These are phyloP conservation scores for Pisolithus tinctorius DNA, from an alignment of 768 basidiomycete genomes.

Conservation along the genomic window DNA sequence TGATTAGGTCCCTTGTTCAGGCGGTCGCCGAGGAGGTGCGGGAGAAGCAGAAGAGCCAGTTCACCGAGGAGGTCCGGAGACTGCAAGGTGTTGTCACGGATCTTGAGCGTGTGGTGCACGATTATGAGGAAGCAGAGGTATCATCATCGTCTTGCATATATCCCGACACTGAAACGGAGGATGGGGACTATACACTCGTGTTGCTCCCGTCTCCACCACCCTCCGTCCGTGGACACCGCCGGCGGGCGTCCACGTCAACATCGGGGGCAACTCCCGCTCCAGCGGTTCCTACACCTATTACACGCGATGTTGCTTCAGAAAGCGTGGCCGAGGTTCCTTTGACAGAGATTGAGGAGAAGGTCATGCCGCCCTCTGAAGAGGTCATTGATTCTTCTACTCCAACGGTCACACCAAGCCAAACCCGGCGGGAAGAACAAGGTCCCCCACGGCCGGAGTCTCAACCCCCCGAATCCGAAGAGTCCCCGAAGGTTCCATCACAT, in stretches of 20 bases:
- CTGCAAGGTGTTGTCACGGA: constrained; percentile 46
- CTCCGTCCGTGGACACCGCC: constrained; percentile 12
- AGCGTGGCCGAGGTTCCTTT: not conserved
- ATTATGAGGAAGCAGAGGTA: constrained; percentile 30
- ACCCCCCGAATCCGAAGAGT: constrained; percentile 8
- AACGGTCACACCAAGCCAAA: constrained; percentile 18
- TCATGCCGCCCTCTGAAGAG: constrained; percentile 1
- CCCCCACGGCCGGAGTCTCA: constrained; percentile 6
- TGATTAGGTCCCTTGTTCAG: constrained; percentile 52
- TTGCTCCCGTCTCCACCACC: constrained; percentile 12
- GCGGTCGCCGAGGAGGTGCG: constrained; percentile 62
- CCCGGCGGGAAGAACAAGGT: constrained; percentile 9
- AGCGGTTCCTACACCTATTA: constrained; percentile 4
- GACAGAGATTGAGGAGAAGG: constrained; percentile 1
- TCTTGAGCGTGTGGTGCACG: constrained; percentile 39
- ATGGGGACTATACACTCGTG: constrained; percentile 6
- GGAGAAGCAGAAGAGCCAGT: constrained; percentile 37
- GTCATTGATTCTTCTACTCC: constrained; percentile 21
- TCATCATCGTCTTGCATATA: constrained; percentile 19
- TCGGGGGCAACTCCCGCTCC: constrained; percentile 1
- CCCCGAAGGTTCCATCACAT: constrained; percentile 14
- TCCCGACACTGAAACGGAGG: constrained; percentile 12
- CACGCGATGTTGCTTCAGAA: not conserved
- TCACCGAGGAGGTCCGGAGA: constrained; percentile 39
- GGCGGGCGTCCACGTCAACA: not conserved